Evolutionary conservation across 768 basidiomycete species (phyloP).

Genomic region (Mycena haematopus): DNA sequence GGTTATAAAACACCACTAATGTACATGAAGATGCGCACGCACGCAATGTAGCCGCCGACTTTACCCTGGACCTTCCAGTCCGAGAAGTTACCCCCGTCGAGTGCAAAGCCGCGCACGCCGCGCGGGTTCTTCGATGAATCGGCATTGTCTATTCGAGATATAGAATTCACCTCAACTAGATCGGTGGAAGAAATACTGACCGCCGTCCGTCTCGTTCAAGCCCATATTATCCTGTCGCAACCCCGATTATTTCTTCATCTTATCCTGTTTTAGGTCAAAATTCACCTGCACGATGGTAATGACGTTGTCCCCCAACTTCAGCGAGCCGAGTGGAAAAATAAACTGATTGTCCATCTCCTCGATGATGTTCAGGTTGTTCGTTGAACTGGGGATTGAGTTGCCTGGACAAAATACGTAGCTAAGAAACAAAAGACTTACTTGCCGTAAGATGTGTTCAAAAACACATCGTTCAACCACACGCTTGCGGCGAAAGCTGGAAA

Average conservation of each 20-base stretch:
- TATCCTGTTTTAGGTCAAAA: too few species aligned
- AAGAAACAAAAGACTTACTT: constrained; percentile 55
- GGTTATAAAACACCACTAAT: too few species aligned
- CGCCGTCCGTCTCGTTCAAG: constrained; percentile 61
- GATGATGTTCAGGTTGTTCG: constrained; percentile 64
- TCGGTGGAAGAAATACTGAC: too few species aligned
- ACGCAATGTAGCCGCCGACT: constrained; percentile 73
- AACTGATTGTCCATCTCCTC: constrained; percentile 75
- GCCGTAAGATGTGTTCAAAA: constrained; percentile 76
- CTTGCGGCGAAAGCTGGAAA: constrained; percentile 77
- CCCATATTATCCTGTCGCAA: constrained; percentile 88
- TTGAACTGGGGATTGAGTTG: too few species aligned
- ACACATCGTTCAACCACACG: constrained; percentile 78
- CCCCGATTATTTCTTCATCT: too few species aligned
- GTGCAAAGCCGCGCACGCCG: constrained; percentile 77
- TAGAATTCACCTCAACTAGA: background rate
- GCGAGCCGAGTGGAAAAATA: constrained; percentile 61
- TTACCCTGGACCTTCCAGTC: constrained; percentile 81
- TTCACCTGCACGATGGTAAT: constrained; percentile 82
- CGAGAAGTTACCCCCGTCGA: constrained; percentile 65
- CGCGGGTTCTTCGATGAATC: constrained; percentile 75
- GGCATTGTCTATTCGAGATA: constrained; percentile 41
- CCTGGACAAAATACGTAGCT: background rate
- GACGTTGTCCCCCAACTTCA: constrained; percentile 70
- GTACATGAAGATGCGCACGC: too few species aligned